These are phyloP conservation scores for Fusarium verticillioides DNA, from an alignment of 2,329 filamentous ascomycete genomes.

Conservation along the genomic window DNA sequence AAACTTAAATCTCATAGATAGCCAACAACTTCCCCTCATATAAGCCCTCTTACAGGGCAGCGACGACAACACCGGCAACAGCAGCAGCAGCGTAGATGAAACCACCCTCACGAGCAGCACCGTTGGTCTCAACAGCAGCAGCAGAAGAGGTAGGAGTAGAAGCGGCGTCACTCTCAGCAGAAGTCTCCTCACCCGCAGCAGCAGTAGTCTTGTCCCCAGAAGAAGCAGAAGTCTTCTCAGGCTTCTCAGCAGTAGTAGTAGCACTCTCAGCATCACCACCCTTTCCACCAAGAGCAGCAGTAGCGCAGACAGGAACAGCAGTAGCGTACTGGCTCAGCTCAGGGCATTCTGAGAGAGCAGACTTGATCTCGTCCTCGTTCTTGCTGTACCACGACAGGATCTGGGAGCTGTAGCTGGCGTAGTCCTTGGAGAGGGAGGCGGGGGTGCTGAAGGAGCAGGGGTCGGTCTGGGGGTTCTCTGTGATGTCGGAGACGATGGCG, in stretches of 20 bases:
- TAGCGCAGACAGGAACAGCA: slow-evolving; percentile 40
- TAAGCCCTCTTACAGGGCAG: slow-evolving; percentile 42
- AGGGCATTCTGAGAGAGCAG: slow-evolving; percentile 45
- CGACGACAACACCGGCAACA: slow-evolving; percentile 46
- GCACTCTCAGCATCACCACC: background rate
- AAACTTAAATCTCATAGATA: slow-evolving; percentile 5
- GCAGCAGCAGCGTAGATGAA: slow-evolving; percentile 47
- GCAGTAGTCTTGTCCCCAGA: background rate
- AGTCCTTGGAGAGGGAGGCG: slow-evolving; percentile 46
- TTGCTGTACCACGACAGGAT: slow-evolving; percentile 47
- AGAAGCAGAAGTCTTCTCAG: slow-evolving; percentile 14
- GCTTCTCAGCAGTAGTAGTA: slow-evolving; percentile 14
- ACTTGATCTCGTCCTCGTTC: slow-evolving; percentile 44
- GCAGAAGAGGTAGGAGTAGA: background rate
- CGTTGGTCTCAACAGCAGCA: slow-evolving; percentile 23
- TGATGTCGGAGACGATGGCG: slow-evolving; percentile 42
- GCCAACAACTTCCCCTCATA: background rate
- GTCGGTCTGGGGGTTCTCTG: slow-evolving; percentile 44
- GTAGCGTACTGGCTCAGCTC: slow-evolving; percentile 31
- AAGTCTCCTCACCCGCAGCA: background rate
- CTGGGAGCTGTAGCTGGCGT: slow-evolving; percentile 48
- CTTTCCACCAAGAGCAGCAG: slow-evolving; percentile 9
- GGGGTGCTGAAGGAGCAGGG: slow-evolving; percentile 49
- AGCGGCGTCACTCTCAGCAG: no score
- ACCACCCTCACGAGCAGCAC: slow-evolving; percentile 43